Conservation (phyloP, 768 basidiomycete genomes). For the Leccinum arenicola region DNA sequence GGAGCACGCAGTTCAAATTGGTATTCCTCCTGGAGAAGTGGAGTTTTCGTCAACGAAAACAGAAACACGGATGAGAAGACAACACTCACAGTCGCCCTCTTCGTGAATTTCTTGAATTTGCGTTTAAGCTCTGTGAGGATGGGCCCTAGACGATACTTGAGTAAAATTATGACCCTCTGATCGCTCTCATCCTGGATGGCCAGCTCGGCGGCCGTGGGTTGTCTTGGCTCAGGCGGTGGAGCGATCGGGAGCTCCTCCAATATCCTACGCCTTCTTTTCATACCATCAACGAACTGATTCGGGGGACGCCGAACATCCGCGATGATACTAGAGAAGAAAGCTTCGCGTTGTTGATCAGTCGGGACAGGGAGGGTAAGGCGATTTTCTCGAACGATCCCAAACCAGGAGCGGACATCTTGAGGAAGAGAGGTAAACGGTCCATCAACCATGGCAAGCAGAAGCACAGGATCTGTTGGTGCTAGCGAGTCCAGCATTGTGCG, state of each 20-base stretch:
- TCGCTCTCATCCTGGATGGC: constrained; percentile 83
- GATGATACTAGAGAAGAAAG: constrained; percentile 77
- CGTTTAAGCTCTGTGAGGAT: constrained; percentile 87
- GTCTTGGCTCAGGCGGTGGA: constrained; percentile 83
- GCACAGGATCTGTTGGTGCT: constrained; percentile 88
- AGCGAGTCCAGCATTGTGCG: constrained; percentile 90
- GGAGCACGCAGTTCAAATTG: constrained; percentile 44
- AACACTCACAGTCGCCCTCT: constrained; percentile 64
- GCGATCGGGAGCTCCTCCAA: constrained; percentile 86
- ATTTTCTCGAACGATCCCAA: constrained; percentile 74
- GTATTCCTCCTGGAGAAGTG: constrained; percentile 65
- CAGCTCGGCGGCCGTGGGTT: constrained; percentile 79
- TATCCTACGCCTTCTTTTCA: constrained; percentile 78
- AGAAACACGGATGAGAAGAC: not conserved
- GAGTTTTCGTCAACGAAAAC: constrained; percentile 10
- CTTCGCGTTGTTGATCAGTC: constrained; percentile 49
- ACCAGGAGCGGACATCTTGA: constrained; percentile 85
- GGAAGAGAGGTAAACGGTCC: constrained; percentile 69
- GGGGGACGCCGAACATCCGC: constrained; percentile 73
- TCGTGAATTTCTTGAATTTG: constrained; percentile 89
- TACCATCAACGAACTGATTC: constrained; percentile 84
- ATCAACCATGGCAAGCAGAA: constrained; percentile 87
- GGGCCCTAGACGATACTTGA: constrained; percentile 89
- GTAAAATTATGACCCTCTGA: constrained; percentile 66
- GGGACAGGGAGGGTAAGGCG: constrained; percentile 65